Percentiles rank a stretch among this genome's conserved stretches.
Evolutionary conservation across 768 basidiomycete species (phyloP).

Genomic region (Dentipellis fragilis): DNA sequence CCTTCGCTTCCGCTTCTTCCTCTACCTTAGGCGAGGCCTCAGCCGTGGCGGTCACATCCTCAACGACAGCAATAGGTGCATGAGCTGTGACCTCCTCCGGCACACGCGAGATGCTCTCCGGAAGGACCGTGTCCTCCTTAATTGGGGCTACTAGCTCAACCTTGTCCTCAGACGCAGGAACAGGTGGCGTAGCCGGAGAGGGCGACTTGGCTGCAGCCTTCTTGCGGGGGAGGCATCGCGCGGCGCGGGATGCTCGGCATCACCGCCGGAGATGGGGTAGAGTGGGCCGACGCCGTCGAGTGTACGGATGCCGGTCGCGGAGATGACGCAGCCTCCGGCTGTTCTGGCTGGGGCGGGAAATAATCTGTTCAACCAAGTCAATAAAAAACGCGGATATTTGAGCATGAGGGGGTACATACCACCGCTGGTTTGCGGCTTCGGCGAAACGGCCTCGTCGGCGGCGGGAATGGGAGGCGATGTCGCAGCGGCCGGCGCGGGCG

Average conservation of each 20-base stretch:
- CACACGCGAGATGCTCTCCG: too few relatives aligned
- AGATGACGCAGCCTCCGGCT: background rate
- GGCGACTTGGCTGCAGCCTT: slow-evolving; percentile 3
- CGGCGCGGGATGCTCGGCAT: background rate
- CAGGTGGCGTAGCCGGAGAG: slow-evolving; percentile 19
- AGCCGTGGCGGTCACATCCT: background rate
- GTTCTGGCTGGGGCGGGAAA: background rate
- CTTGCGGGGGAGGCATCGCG: background rate
- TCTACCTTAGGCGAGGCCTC: background rate
- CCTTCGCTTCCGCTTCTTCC: background rate
- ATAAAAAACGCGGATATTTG: background rate
- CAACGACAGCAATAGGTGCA: too few relatives aligned
- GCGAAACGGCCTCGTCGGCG: background rate
- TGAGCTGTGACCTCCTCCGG: too few relatives aligned
- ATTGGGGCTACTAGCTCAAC: too few relatives aligned
- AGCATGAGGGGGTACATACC: background rate
- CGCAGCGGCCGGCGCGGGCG: too few relatives aligned
- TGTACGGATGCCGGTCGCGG: background rate
- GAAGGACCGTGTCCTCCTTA: too few relatives aligned
- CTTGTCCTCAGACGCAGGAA: slow-evolving; percentile 16
- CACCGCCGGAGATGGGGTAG: too few relatives aligned
- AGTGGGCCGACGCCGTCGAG: too few relatives aligned
- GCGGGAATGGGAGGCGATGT: too few relatives aligned
- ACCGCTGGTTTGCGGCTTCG: background rate
- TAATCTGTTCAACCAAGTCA: slow-evolving; percentile 4